phyloP scores from a whole-genome alignment of 441 rosid genomes.

The California macrophylla region DNA sequence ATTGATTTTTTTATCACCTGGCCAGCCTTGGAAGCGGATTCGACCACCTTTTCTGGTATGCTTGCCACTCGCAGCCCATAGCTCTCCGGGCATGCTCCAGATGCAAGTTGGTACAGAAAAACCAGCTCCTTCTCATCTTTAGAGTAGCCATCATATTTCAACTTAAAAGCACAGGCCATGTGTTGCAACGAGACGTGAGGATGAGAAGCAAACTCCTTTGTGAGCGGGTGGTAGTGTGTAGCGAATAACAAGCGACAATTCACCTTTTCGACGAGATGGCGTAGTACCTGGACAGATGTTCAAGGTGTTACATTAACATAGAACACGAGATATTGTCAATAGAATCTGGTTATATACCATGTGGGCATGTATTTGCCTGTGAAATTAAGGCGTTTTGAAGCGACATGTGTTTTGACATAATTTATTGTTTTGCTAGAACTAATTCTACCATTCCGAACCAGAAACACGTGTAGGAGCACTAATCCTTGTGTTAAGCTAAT shows the following conservation, averaged over 20 bases:
- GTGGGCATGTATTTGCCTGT: background rate
- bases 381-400: background rate
- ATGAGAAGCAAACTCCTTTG: constrained; percentile 84
- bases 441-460: background rate
- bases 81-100: constrained; percentile 92
- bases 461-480: background rate
- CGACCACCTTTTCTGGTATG: constrained; percentile 65
- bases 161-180: constrained; percentile 74
- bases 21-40: constrained; percentile 54
- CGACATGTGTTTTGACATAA: background rate
- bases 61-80: constrained; percentile 82
- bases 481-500: background rate
- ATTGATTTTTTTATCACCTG: constrained; percentile 53
- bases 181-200: constrained; percentile 74
- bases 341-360: background rate
- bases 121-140: constrained; percentile 44
- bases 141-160: constrained; percentile 26
- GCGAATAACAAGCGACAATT: constrained; percentile 85
- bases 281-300: constrained; percentile 48
- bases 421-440: no score
- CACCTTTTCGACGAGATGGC: constrained; percentile 80
- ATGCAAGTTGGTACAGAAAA: constrained; percentile 65
- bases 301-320: background rate
- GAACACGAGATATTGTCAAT: background rate
- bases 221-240: constrained; percentile 90